Conservation (phyloP, 129 eudicot species). For the Flaveria ramosissima region DNA sequence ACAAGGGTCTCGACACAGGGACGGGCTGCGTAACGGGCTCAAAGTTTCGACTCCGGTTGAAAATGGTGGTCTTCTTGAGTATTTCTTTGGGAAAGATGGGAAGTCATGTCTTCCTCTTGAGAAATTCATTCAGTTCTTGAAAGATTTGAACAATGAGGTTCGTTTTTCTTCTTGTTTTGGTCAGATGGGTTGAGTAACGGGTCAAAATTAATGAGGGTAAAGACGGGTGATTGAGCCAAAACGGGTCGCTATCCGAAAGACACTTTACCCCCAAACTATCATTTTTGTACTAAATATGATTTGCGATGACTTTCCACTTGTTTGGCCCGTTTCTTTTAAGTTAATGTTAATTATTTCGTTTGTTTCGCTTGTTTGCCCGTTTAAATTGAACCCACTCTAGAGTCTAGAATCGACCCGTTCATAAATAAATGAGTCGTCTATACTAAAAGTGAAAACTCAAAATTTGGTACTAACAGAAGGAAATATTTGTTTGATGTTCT, state of each 20-base stretch:
- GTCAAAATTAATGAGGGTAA: not conserved
- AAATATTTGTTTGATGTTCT: slow-evolving; percentile 8
- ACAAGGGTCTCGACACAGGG: slow-evolving; percentile 76
- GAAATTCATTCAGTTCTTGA: slow-evolving; percentile 68
- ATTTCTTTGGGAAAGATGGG: slow-evolving; percentile 91
- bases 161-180: not conserved
- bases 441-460: not conserved
- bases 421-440: not conserved
- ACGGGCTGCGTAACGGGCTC: slow-evolving; percentile 62
- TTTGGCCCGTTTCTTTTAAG: not conserved
- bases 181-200: not conserved
- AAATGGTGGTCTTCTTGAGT: slow-evolving; percentile 72
- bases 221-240: not conserved
- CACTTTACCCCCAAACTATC: not conserved
- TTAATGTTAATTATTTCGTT: not conserved
- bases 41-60: slow-evolving; percentile 76
- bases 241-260: not conserved
- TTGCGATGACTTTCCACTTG: not conserved
- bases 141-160: slow-evolving; percentile 83
- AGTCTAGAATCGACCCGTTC: not conserved
- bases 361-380: not conserved
- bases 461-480: not conserved
- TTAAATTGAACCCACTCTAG: not conserved
- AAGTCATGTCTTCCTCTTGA: slow-evolving; percentile 55
- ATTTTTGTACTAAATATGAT: not conserved